These are phyloP conservation scores for Botrytis aclada DNA, from an alignment of 2,329 filamentous ascomycete genomes.

Conservation along the genomic window DNA sequence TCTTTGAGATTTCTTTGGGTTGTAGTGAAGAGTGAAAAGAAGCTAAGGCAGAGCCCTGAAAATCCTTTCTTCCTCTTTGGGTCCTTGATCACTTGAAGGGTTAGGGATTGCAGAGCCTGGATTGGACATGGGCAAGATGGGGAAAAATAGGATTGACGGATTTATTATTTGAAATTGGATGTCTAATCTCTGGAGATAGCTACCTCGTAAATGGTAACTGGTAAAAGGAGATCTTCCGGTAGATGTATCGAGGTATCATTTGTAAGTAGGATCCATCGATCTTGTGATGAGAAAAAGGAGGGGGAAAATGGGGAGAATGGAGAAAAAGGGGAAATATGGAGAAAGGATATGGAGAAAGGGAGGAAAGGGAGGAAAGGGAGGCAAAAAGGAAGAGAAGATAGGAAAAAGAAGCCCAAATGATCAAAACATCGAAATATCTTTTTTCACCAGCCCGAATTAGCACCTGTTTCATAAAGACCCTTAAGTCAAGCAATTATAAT, in stretches of 20 bases:
- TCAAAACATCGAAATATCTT: not conserved
- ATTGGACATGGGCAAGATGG: not conserved
- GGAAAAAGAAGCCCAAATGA: not conserved
- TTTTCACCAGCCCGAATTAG: too few relatives aligned
- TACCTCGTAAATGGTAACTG: not conserved
- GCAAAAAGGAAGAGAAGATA: not conserved
- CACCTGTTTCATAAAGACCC: not conserved
- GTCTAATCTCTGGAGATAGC: not conserved
- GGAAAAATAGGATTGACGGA: not conserved
- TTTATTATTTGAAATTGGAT: not conserved
- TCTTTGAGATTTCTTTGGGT: not conserved
- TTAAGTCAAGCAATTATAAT: not conserved
- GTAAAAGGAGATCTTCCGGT: not conserved
- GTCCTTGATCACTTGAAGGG: not conserved
- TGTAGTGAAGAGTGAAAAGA: not conserved
- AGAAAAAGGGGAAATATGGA: not conserved
- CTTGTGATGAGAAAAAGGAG: conserved; percentile 11
- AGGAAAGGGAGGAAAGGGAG: not conserved
- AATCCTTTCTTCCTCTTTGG: conserved; percentile 1
- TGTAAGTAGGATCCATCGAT: not conserved
- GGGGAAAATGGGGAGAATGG: not conserved
- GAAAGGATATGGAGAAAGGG: not conserved
- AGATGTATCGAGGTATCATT: not conserved
- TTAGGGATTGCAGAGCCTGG: not conserved
- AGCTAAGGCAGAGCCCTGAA: conserved; percentile 1